Conservation (phyloP, 164 flowering plant genomes). For the Sedum album region DNA sequence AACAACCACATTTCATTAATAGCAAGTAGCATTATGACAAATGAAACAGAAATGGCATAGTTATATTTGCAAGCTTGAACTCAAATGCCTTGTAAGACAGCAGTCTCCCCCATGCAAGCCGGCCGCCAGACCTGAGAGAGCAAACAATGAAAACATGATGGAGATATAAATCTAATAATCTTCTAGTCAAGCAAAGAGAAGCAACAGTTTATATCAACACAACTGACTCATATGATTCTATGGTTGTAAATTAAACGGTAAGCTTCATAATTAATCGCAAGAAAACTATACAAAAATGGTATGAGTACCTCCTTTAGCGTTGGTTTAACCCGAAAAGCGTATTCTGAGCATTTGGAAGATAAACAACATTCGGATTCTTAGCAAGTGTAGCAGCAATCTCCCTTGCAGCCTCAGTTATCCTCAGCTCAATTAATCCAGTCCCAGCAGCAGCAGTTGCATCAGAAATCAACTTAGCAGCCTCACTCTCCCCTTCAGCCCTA, state of each 20-base stretch:
- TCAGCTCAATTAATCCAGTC: constrained; percentile 66
- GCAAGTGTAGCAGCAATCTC: constrained; percentile 58
- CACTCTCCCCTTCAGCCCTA: constrained; percentile 80
- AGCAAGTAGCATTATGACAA: no score
- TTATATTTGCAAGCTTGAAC: no score
- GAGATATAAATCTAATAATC: neutral
- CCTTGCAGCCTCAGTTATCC: constrained; percentile 75
- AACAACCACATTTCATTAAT: no score
- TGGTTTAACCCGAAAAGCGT: constrained; percentile 53
- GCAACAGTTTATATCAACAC: neutral
- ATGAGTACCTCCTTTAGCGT: constrained; percentile 16
- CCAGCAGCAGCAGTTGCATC: constrained; percentile 72
- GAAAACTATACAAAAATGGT: no score
- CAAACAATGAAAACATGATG: neutral
- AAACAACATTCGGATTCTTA: constrained; percentile 53
- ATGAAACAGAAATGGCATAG: no score
- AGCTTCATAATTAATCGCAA: no score
- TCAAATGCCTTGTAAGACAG: no score
- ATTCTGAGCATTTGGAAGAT: constrained; percentile 53
- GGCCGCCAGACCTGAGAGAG: neutral
- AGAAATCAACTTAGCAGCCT: constrained; percentile 70
- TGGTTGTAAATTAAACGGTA: no score
- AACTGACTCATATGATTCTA: no score
- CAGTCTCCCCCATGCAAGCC: neutral
- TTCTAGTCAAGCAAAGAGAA: neutral